Evolutionary conservation across 2,329 filamentous ascomycete genomes (phyloP), one percentile per base, ranked within the genome.

Genomic region (Exophiala calicioides): DNA sequence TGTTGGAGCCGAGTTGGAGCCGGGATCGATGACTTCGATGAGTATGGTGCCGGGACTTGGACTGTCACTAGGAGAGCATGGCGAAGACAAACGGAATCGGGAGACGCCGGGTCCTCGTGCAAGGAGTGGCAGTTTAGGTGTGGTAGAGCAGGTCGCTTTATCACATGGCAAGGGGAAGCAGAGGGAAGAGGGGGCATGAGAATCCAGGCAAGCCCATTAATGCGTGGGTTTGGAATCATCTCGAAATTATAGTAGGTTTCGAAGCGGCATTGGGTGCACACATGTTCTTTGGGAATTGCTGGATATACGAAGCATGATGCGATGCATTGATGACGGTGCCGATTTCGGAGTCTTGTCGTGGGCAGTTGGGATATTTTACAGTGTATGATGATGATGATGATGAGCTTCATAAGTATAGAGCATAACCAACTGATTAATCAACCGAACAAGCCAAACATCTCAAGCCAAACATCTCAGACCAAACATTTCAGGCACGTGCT

Each of bases 121-220:
- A 13, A 26, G 23, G 35, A 38, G 18, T 10, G 9, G 23, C 6
- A 26, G 35, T 16, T 6, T 38, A 9, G 21, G 42, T 27, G 36
- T 50, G 20, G 47, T 32, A 12, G 42, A 45, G 39, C 47, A 50
- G 29, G 37, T 50, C n/a, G 47, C 36, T 6, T 19, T 45, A 21
- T 41, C 32, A 19, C 39, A 26, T 12, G 15, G 18, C 36, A 31
- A 38, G 27, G 24, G 38, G 24, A 31, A 50, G 51, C 20, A 59
- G 55, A 9, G 16, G 16, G 7, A 15, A 15, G 10, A 16, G 15
- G 24, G 7, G 24, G 7, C 24, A 12, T 27, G 24, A 27, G 24
- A 27, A 27, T 27, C 12, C 12, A n/a, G n/a, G n/a, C n/a, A n/a
- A n/a, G 24, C 12, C 12, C 24, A 7, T 27, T 27, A 27, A 27